A percentile compares a stretch with the other conserved stretches of the same genome.
These are phyloP conservation scores for Brassica balearica DNA, from an alignment of 441 rosid genomes.

Conservation along the genomic window DNA sequence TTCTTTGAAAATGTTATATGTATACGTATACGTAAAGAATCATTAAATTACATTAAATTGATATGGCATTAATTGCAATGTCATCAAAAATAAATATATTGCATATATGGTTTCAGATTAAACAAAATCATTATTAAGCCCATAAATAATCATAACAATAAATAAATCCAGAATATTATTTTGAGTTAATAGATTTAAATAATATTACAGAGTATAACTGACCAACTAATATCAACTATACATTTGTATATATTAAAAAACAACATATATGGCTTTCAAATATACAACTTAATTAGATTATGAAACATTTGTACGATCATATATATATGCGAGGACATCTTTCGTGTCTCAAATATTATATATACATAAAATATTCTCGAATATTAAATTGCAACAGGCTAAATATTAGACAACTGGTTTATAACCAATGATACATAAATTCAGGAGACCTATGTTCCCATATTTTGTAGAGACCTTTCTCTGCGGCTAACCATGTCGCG, in stretches of 20 bases:
- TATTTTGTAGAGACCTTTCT: not conserved
- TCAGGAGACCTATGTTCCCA: not conserved
- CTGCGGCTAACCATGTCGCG: constrained; percentile 23
- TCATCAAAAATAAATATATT: not conserved
- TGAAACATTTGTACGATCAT: not conserved
- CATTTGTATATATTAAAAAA: not conserved
- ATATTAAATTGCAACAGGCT: not conserved
- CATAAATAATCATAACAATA: not conserved
- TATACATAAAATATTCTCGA: not conserved
- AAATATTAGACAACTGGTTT: not conserved
- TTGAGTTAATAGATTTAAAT: not conserved
- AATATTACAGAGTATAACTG: not conserved
- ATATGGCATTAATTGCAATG: not conserved
- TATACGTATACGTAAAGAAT: not conserved
- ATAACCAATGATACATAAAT: not conserved
- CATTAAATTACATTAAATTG: not conserved
- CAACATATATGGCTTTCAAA: not conserved
- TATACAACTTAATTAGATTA: not conserved
- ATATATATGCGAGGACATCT: not conserved
- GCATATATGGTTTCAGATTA: not conserved
- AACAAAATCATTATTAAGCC: not conserved
- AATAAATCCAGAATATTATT: not conserved
- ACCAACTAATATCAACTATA: not conserved
- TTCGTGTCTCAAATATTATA: not conserved
- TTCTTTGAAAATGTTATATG: constrained; percentile 2